A percentile compares a stretch with the other conserved stretches of the same genome.
phyloP scores from a whole-genome alignment of 2,329 filamentous ascomycete genomes.

The Colletotrichum sp. region DNA sequence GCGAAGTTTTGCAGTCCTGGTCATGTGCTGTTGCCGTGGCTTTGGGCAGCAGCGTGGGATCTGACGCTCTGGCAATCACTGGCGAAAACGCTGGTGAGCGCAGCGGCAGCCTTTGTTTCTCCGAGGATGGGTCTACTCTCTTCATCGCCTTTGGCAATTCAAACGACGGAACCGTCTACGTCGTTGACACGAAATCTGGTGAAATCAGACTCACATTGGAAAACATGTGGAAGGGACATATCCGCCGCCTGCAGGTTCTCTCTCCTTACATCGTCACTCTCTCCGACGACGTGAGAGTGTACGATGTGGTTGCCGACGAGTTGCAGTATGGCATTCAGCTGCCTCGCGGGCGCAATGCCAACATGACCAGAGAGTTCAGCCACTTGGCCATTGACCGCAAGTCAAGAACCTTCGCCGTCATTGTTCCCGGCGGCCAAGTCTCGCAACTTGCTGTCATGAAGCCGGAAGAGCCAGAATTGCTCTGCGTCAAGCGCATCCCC shows the following conservation, averaged over 20 bases:
- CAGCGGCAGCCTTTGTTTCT: conserved; percentile 77
- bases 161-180: conserved; percentile 69
- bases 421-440: conserved; percentile 51
- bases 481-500: conserved; percentile 62
- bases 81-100: conserved; percentile 33
- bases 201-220: conserved; percentile 70
- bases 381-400: conserved; percentile 75
- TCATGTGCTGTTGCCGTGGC: conserved; percentile 54
- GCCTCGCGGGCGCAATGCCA: conserved; percentile 39
- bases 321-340: conserved; percentile 71
- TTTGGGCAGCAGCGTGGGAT: conserved; percentile 32
- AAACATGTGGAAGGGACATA: conserved; percentile 68
- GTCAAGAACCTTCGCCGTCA: conserved; percentile 70
- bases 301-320: conserved; percentile 82
- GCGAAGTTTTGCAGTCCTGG: conserved; percentile 75
- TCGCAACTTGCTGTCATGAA: conserved; percentile 72
- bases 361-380: conserved; percentile 46
- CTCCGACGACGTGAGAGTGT: conserved; percentile 76
- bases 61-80: conserved; percentile 34
- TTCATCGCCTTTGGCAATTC: conserved; percentile 66
- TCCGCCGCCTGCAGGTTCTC: conserved; percentile 74
- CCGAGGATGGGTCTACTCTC: conserved; percentile 83
- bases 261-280: conserved; percentile 78
- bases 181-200: conserved; percentile 77
- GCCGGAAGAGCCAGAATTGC: conserved; percentile 60